Conservation (phyloP, 352 stramenopile genomes). For the Blastocystis sp. region DNA sequence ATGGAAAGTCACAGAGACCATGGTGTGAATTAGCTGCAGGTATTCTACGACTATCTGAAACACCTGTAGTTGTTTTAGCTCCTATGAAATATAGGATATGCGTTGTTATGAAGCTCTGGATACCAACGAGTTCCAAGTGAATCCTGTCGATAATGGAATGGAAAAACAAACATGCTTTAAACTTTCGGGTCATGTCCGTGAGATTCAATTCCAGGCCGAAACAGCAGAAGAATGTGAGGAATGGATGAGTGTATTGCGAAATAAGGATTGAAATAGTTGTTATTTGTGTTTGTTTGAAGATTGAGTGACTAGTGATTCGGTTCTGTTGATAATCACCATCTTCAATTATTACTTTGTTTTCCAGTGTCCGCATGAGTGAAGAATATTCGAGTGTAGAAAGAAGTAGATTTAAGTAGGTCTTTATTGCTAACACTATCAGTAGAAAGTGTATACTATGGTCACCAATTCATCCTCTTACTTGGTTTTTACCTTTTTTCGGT, state of each 20-base stretch:
- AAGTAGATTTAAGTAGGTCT: slow-evolving; percentile 1
- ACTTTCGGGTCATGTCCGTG: slow-evolving; percentile 13
- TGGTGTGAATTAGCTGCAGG: slow-evolving; percentile 32
- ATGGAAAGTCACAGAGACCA: slow-evolving; percentile 24
- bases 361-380: not conserved
- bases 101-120: slow-evolving; percentile 14
- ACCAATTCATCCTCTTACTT: slow-evolving; percentile 14
- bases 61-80: not conserved
- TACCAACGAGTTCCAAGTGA: slow-evolving; percentile 20
- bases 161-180: not conserved
- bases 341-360: not conserved
- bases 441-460: slow-evolving; percentile 54
- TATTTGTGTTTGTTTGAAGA: not conserved
- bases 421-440: not conserved
- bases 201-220: slow-evolving; percentile 43
- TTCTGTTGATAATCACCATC: not conserved
- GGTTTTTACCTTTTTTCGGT: slow-evolving; percentile 7
- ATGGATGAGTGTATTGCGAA: slow-evolving; percentile 42
- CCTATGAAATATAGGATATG: not conserved
- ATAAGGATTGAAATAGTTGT: slow-evolving; percentile 9
- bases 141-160: slow-evolving; percentile 1
- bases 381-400: not conserved
- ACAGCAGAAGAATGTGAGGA: slow-evolving; percentile 26
- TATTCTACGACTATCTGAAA: slow-evolving; percentile 15
- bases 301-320: not conserved